A percentile compares a stretch with the other conserved stretches of the same genome.
Conservation (phyloP, 176 grass and related monocot species). For the Oryza coarctata region DNA sequence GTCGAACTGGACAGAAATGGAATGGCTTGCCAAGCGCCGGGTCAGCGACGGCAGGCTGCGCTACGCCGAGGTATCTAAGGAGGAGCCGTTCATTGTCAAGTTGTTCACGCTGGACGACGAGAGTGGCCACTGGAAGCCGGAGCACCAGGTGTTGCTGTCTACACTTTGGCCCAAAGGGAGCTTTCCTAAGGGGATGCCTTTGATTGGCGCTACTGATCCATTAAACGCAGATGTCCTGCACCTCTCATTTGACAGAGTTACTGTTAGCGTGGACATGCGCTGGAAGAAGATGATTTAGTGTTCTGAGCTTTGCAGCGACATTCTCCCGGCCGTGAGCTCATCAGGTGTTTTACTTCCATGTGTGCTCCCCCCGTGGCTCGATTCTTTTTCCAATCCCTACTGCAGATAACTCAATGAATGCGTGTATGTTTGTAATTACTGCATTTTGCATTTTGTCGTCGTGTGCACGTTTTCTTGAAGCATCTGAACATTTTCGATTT, state of each 20-base stretch:
- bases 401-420: background rate
- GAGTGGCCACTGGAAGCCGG: background rate
- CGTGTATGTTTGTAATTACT: no score
- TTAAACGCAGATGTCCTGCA: background rate
- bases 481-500: no score
- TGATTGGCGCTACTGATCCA: background rate
- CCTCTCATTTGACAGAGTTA: background rate
- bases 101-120: background rate
- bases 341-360: background rate
- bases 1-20: background rate
- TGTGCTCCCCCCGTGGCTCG: background rate
- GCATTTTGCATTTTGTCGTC: no score
- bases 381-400: background rate
- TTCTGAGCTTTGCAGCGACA: background rate
- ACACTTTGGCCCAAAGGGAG: background rate
- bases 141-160: background rate
- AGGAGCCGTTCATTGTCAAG: background rate
- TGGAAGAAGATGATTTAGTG: background rate
- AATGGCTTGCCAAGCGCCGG: background rate
- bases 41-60: background rate
- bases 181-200: background rate
- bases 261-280: background rate
- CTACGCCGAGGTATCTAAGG: background rate
- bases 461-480: no score
- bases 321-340: background rate